Conservation (phyloP, 2,329 filamentous ascomycete genomes). For the Xylaria sp. region DNA sequence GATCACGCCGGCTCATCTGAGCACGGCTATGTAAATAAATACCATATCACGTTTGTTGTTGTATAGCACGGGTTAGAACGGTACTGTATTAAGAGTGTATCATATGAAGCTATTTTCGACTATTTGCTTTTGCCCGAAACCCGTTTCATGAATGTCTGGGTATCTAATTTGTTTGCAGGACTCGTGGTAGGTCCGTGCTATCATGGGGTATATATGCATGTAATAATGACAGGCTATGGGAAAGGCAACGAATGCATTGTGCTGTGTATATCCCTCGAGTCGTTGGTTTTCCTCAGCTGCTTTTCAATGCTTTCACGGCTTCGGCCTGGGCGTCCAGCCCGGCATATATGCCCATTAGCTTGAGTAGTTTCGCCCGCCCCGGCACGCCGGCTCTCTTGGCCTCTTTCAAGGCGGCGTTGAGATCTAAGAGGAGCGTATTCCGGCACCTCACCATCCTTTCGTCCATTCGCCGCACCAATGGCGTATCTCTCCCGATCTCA, state of each 20-base stretch:
- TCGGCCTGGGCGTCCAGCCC: conserved; percentile 58
- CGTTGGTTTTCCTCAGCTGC: conserved; percentile 31
- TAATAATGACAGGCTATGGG: not conserved
- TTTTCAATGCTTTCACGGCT: conserved; percentile 56
- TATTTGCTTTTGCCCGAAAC: not conserved
- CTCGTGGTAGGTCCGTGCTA: not conserved
- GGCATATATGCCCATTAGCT: conserved; percentile 59
- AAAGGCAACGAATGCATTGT: not conserved
- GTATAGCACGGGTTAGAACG: conserved; percentile 24
- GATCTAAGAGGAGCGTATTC: conserved; percentile 62
- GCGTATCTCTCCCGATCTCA: conserved; percentile 52
- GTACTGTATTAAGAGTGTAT: conserved; percentile 31
- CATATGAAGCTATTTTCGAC: conserved; percentile 14
- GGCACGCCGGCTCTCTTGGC: conserved; percentile 49
- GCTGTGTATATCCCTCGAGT: not conserved
- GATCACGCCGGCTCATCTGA: conserved; percentile 58
- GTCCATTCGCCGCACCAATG: conserved; percentile 58
- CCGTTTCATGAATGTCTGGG: not conserved
- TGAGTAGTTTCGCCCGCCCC: conserved; percentile 55
- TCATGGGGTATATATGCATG: not conserved
- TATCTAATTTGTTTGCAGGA: conserved; percentile 10
- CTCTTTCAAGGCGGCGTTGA: conserved; percentile 55
- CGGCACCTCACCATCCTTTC: conserved; percentile 59
- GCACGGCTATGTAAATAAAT: conserved; percentile 58
- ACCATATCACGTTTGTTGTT: conserved; percentile 1